phyloP scores from a whole-genome alignment of 1,139 yeast species.

The Meyerozyma sp. region DNA sequence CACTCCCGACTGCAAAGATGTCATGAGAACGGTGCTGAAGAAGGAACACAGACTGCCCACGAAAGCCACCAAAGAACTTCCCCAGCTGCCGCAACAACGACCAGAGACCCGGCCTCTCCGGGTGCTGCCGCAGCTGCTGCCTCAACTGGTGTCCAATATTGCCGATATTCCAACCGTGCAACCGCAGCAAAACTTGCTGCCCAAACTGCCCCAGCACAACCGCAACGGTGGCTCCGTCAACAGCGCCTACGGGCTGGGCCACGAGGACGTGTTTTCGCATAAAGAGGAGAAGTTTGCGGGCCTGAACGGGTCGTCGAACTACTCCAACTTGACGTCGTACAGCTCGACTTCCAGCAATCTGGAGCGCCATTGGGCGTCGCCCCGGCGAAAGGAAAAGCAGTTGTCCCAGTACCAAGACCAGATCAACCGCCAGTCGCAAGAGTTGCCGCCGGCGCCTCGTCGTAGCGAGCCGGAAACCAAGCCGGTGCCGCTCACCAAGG shows the following conservation, averaged over 20 bases:
- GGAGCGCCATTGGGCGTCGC: slow-evolving; percentile 52
- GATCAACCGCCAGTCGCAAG: slow-evolving; percentile 33
- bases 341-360: slow-evolving; percentile 24
- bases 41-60: neutral
- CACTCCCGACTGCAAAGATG: slow-evolving; percentile 24
- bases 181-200: neutral
- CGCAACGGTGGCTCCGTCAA: neutral
- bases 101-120: slow-evolving; percentile 11
- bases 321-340: slow-evolving; percentile 45
- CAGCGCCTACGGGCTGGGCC: neutral
- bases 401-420: slow-evolving; percentile 35
- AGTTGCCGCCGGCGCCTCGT: slow-evolving; percentile 13
- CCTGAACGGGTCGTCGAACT: slow-evolving; percentile 35
- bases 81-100: slow-evolving; percentile 11
- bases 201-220: neutral
- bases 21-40: slow-evolving; percentile 1
- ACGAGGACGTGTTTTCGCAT: slow-evolving; percentile 28
- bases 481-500: slow-evolving; percentile 34
- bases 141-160: no score
- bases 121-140: neutral
- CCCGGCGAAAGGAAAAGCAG: slow-evolving; percentile 36
- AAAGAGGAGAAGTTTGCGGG: slow-evolving; percentile 13
- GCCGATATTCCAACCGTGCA: no score
- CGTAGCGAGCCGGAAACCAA: slow-evolving; percentile 12
- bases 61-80: slow-evolving; percentile 3